These are phyloP conservation scores for Coleophoma eucalyptorum DNA, from an alignment of 2,329 filamentous ascomycete species.

Conservation along the genomic window DNA sequence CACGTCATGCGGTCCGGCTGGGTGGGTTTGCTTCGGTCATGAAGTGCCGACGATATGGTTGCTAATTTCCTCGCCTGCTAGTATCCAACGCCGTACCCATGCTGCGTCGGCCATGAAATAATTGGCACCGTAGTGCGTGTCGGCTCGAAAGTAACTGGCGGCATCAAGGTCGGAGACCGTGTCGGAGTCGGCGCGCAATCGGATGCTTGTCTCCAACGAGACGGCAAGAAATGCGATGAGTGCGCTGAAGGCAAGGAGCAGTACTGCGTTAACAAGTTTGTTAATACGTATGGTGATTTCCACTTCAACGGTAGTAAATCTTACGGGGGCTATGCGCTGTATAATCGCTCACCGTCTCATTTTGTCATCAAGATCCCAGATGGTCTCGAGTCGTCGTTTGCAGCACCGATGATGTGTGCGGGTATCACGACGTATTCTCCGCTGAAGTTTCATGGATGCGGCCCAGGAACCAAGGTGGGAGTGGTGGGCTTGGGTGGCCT, in stretches of 20 bases:
- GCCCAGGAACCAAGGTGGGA: slow-evolving; percentile 64
- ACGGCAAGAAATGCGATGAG: background rate
- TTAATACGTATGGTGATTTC: background rate
- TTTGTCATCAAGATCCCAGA: background rate
- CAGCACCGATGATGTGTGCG: slow-evolving; percentile 68
- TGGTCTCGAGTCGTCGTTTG: slow-evolving; percentile 32
- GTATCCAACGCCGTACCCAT: slow-evolving; percentile 26
- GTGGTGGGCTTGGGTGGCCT: slow-evolving; percentile 69
- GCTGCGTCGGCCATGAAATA: slow-evolving; percentile 45
- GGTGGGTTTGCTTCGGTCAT: no score
- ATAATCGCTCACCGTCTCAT: background rate
- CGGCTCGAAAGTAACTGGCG: slow-evolving; percentile 30
- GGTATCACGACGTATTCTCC: slow-evolving; percentile 71
- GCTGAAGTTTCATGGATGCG: slow-evolving; percentile 58
- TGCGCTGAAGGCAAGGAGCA: background rate
- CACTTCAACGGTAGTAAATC: background rate
- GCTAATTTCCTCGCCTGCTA: no score
- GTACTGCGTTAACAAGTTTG: background rate
- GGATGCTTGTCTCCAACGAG: background rate
- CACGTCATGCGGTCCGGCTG: no score
- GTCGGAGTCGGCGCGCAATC: background rate
- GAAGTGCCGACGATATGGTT: no score
- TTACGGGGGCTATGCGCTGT: background rate
- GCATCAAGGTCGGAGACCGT: background rate
- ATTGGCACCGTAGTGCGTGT: slow-evolving; percentile 40